Evolutionary conservation across 2,329 filamentous ascomycete genomes (phyloP).

Genomic region (Alternaria gaisen): DNA sequence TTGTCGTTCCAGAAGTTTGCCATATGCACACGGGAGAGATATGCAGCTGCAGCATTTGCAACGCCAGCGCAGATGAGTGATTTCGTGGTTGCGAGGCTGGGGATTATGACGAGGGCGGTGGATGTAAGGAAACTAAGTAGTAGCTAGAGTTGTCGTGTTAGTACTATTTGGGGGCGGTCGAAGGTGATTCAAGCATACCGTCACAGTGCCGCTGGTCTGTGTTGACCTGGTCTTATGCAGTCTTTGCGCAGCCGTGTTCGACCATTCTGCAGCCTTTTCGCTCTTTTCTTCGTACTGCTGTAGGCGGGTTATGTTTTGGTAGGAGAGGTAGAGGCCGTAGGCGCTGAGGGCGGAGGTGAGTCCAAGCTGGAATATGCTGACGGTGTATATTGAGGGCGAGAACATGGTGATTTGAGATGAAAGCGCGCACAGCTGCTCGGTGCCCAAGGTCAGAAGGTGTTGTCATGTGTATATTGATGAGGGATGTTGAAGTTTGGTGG

Average conservation of each 20-base stretch:
- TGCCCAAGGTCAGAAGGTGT: background rate
- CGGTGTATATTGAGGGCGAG: background rate
- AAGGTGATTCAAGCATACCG: conserved; percentile 31
- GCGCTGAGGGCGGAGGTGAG: conserved; percentile 33
- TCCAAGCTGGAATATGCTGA: conserved; percentile 22
- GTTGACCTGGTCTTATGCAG: conserved; percentile 49
- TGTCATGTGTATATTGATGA: background rate
- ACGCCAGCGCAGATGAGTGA: conserved; percentile 17
- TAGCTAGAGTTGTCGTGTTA: background rate
- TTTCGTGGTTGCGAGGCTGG: conserved; percentile 9
- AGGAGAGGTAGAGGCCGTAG: conserved; percentile 46
- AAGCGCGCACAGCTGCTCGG: background rate
- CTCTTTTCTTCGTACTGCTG: conserved; percentile 46
- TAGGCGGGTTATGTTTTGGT: conserved; percentile 48
- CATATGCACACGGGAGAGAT: conserved; percentile 39
- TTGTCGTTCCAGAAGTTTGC: conserved; percentile 45
- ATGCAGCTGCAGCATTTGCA: conserved; percentile 21
- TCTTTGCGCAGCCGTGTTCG: conserved; percentile 41
- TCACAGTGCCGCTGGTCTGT: conserved; percentile 44
- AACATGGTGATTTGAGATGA: background rate
- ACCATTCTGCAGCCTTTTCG: conserved; percentile 51
- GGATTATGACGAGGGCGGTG: conserved; percentile 27
- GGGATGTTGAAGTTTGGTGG: background rate
- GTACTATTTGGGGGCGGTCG: background rate
- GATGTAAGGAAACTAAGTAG: conserved; percentile 26